These are phyloP conservation scores for Croton setiger DNA, from an alignment of 441 rosid genomes.

Conservation along the genomic window DNA sequence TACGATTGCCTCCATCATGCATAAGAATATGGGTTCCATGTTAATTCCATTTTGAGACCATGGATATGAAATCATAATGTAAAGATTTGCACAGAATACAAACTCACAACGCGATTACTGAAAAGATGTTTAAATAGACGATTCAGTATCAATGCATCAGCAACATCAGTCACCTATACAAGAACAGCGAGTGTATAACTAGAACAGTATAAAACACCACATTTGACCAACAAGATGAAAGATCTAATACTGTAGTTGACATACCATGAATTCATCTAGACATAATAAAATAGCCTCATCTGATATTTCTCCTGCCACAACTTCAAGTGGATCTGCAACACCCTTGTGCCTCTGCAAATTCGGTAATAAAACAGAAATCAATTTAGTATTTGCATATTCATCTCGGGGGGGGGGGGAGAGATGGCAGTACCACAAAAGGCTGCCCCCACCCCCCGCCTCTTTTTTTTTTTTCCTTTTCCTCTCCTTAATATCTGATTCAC, in stretches of 20 bases:
- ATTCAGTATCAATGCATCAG: slow-evolving; percentile 91
- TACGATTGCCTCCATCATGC: slow-evolving; percentile 44
- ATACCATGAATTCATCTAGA: slow-evolving; percentile 97
- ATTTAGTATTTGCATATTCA: slow-evolving; percentile 6
- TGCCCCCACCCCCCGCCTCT: no score
- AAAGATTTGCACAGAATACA: slow-evolving; percentile 1
- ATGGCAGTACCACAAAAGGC: no score
- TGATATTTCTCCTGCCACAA: slow-evolving; percentile 94
- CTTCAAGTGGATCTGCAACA: slow-evolving; percentile 96
- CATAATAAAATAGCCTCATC: slow-evolving; percentile 88
- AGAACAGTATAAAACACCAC: slow-evolving; percentile 5
- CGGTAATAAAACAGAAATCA: slow-evolving; percentile 9
- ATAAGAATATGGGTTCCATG: slow-evolving; percentile 22
- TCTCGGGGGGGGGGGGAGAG: neutral
- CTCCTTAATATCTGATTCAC: neutral
- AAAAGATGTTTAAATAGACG: slow-evolving; percentile 81
- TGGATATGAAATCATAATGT: neutral
- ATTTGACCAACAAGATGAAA: slow-evolving; percentile 1
- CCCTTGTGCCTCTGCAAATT: slow-evolving; percentile 83
- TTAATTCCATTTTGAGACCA: slow-evolving; percentile 16
- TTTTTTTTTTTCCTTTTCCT: neutral
- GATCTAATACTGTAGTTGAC: slow-evolving; percentile 4
- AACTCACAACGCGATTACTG: slow-evolving; percentile 79
- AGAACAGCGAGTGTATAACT: slow-evolving; percentile 19
- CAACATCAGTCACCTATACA: slow-evolving; percentile 68